phyloP scores from a whole-genome alignment of 1,284 basidiomycete species.

The Gymnopus androsaceus region DNA sequence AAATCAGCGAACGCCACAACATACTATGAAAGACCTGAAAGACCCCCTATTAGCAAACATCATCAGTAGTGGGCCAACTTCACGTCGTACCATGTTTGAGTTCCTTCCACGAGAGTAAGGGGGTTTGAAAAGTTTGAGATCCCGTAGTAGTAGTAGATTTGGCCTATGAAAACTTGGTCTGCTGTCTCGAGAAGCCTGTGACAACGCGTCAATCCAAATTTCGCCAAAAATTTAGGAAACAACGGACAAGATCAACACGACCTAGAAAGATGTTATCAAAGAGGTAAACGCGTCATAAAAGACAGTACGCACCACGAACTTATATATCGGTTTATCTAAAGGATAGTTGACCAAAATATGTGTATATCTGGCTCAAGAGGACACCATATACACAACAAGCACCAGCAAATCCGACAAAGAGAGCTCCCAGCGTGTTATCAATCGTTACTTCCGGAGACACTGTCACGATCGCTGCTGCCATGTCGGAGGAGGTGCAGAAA shows the following conservation, averaged over 20 bases:
- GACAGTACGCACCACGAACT: slow-evolving; percentile 47
- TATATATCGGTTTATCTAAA: slow-evolving; percentile 54
- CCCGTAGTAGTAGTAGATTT: slow-evolving; percentile 59
- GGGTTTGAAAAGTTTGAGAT: slow-evolving; percentile 52
- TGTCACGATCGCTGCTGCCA: background rate
- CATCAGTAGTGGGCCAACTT: background rate
- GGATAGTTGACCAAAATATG: slow-evolving; percentile 60
- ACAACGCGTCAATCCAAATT: background rate
- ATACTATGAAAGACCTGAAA: slow-evolving; percentile 50
- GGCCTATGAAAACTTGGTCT: slow-evolving; percentile 57
- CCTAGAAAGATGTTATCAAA: slow-evolving; percentile 32
- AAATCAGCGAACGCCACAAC: slow-evolving; percentile 21
- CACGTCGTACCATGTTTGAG: slow-evolving; percentile 49
- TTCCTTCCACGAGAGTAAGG: slow-evolving; percentile 37
- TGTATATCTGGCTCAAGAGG: slow-evolving; percentile 51
- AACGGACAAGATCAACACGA: slow-evolving; percentile 45
- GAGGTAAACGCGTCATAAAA: background rate
- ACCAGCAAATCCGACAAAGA: slow-evolving; percentile 56
- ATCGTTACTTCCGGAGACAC: slow-evolving; percentile 23
- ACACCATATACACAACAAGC: slow-evolving; percentile 53
- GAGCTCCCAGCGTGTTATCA: slow-evolving; percentile 60
- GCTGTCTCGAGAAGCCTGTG: slow-evolving; percentile 50
- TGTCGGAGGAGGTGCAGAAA: background rate
- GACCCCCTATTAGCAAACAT: slow-evolving; percentile 25
- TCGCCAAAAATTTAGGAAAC: background rate